phyloP scores from a whole-genome alignment of 805 yeast genomes.

The Lipomyces anomalus region DNA sequence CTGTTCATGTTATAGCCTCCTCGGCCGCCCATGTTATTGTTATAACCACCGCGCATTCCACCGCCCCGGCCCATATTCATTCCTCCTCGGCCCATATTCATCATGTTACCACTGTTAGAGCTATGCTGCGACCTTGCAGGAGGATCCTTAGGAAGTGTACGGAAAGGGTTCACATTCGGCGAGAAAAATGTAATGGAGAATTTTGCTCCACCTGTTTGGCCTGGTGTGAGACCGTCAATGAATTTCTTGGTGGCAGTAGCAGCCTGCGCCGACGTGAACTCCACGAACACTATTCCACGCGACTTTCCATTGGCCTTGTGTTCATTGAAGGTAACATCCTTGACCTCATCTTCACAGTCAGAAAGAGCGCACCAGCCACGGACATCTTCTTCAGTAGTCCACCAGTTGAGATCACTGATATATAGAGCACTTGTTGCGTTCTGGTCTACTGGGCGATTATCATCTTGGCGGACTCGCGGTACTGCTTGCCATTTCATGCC shows the following conservation, averaged over 20 bases:
- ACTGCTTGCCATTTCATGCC: slow-evolving; percentile 19
- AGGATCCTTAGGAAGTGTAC: slow-evolving; percentile 23
- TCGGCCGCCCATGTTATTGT: slow-evolving; percentile 10
- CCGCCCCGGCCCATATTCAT: slow-evolving; percentile 7
- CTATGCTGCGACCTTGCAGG: slow-evolving; percentile 5
- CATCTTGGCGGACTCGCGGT: slow-evolving; percentile 10
- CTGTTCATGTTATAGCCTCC: slow-evolving; percentile 7
- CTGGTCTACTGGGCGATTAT: slow-evolving; percentile 18
- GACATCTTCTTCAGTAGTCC: slow-evolving; percentile 26
- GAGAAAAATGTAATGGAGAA: slow-evolving; percentile 3
- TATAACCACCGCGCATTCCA: slow-evolving; percentile 11
- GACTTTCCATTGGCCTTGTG: slow-evolving; percentile 28
- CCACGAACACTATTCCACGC: slow-evolving; percentile 23
- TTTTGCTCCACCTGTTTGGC: neutral
- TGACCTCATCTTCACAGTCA: slow-evolving; percentile 20
- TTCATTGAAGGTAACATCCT: slow-evolving; percentile 25
- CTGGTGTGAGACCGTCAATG: slow-evolving; percentile 3
- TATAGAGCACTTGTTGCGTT: slow-evolving; percentile 18
- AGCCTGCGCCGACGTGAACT: slow-evolving; percentile 20
- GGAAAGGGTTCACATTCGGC: slow-evolving; percentile 21
- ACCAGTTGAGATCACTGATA: slow-evolving; percentile 24
- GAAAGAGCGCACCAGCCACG: slow-evolving; percentile 26
- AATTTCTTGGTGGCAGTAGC: slow-evolving; percentile 19
- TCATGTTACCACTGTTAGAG: no score
- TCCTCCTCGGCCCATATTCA: slow-evolving; percentile 5